Conservation (phyloP, 1,284 basidiomycete genomes). For the Austroboletus olivaceoglutinosus region DNA sequence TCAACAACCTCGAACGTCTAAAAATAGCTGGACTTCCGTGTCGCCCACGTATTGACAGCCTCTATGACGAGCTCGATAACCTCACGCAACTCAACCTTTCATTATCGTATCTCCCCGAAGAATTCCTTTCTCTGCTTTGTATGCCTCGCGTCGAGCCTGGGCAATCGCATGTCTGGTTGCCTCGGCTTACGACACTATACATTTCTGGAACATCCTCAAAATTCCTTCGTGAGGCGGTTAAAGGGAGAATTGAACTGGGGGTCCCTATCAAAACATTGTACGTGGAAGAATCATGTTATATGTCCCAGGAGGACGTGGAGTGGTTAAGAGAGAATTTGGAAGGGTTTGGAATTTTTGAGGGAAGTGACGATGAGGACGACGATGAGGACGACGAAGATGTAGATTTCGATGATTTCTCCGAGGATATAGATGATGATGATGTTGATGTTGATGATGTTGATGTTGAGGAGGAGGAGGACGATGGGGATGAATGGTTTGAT, state of each 20-base stretch:
- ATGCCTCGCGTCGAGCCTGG: slow-evolving; percentile 10
- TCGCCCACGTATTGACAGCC: slow-evolving; percentile 29
- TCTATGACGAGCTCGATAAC: slow-evolving; percentile 46
- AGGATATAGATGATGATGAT: slow-evolving; percentile 12
- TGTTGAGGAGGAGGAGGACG: neutral
- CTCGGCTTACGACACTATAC: slow-evolving; percentile 43
- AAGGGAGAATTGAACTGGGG: slow-evolving; percentile 40
- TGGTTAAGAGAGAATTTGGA: slow-evolving; percentile 51
- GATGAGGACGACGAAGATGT: slow-evolving; percentile 28
- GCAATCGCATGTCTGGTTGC: slow-evolving; percentile 10
- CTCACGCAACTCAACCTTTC: slow-evolving; percentile 44
- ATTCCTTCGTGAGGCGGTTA: slow-evolving; percentile 45
- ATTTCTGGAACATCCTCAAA: slow-evolving; percentile 43
- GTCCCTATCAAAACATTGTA: slow-evolving; percentile 45
- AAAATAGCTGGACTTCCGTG: slow-evolving; percentile 51
- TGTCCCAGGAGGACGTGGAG: slow-evolving; percentile 37
- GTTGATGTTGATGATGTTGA: slow-evolving; percentile 15
- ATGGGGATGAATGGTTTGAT: neutral
- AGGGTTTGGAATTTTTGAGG: slow-evolving; percentile 48
- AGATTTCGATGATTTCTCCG: slow-evolving; percentile 16
- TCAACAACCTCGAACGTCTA: slow-evolving; percentile 45
- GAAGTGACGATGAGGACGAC: slow-evolving; percentile 41
- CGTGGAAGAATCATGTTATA: slow-evolving; percentile 42
- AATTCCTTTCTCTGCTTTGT: slow-evolving; percentile 42
- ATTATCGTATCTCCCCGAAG: slow-evolving; percentile 29